Conservation (phyloP, 2,329 filamentous ascomycete species). For the Pleoardoris graminearum region DNA sequence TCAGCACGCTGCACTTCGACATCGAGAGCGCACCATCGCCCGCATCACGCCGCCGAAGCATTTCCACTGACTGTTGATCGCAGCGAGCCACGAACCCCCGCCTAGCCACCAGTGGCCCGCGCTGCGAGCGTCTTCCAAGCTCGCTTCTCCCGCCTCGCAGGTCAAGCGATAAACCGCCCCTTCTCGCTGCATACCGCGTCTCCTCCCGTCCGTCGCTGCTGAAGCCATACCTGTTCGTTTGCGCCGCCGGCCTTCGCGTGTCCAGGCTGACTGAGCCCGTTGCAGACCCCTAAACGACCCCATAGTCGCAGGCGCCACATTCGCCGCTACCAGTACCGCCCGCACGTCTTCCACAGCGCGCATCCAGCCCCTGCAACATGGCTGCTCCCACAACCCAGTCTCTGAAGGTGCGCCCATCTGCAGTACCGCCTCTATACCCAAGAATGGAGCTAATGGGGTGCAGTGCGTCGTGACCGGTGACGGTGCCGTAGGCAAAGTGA, state of each 20-base stretch:
- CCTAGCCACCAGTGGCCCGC: constrained; percentile 5
- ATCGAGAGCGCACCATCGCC: background rate
- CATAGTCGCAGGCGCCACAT: background rate
- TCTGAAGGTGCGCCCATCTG: constrained; percentile 68
- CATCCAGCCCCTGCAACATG: constrained; percentile 48
- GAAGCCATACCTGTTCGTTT: constrained; percentile 5
- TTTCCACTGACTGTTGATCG: background rate
- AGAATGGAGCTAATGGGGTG: constrained; percentile 24
- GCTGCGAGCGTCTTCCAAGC: constrained; percentile 24
- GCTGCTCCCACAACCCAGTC: constrained; percentile 89
- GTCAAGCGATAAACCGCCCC: constrained; percentile 44
- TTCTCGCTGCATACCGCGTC: constrained; percentile 40
- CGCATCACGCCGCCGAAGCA: background rate
- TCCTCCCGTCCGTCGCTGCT: constrained; percentile 24
- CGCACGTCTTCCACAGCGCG: constrained; percentile 10
- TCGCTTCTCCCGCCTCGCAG: constrained; percentile 36
- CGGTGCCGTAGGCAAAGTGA: constrained; percentile 97
- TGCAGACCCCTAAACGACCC: constrained; percentile 2
- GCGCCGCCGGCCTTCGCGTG: background rate
- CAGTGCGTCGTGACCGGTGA: constrained; percentile 99
- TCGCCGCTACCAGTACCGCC: constrained; percentile 6
- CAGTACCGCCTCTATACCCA: background rate
- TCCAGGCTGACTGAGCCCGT: constrained; percentile 3
- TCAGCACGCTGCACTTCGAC: background rate
- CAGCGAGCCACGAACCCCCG: constrained; percentile 2